Evolutionary conservation across 2,329 filamentous ascomycete species (phyloP).

Genomic region (Cytospora piceae): DNA sequence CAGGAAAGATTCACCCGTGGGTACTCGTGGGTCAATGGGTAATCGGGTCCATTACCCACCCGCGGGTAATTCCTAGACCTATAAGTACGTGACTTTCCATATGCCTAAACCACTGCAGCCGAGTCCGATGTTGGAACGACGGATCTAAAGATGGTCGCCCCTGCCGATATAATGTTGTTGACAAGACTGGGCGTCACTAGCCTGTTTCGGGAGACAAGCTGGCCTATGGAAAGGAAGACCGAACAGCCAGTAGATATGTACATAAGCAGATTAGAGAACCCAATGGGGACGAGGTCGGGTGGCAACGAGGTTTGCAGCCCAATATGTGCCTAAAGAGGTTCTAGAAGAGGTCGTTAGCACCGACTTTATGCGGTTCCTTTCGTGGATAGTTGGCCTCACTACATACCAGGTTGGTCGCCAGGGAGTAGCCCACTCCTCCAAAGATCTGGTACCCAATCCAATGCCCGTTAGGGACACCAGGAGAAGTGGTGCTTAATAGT

Average conservation of each 20-base stretch:
- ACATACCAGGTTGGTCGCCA: slow-evolving; percentile 32
- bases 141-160: slow-evolving; percentile 5
- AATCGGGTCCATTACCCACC: no score
- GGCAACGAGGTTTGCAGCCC: slow-evolving; percentile 3
- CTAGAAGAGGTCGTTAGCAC: not conserved
- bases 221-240: slow-evolving; percentile 50
- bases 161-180: not conserved
- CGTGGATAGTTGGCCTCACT: no score
- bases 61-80: no score
- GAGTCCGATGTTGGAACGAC: not conserved
- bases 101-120: not conserved
- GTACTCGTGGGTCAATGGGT: no score
- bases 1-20: no score
- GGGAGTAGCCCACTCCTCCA: slow-evolving; percentile 49
- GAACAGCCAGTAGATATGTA: slow-evolving; percentile 39
- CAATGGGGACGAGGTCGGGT: not conserved
- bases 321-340: slow-evolving; percentile 37
- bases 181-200: slow-evolving; percentile 31
- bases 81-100: slow-evolving; percentile 3
- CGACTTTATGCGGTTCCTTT: not conserved
- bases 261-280: not conserved
- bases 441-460: slow-evolving; percentile 55
- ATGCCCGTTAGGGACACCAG: slow-evolving; percentile 37
- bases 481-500: slow-evolving; percentile 43
- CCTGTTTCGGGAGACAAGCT: slow-evolving; percentile 46